phyloP scores from a whole-genome alignment of 2,329 filamentous ascomycete species.

The Xylariaceae sp. region DNA sequence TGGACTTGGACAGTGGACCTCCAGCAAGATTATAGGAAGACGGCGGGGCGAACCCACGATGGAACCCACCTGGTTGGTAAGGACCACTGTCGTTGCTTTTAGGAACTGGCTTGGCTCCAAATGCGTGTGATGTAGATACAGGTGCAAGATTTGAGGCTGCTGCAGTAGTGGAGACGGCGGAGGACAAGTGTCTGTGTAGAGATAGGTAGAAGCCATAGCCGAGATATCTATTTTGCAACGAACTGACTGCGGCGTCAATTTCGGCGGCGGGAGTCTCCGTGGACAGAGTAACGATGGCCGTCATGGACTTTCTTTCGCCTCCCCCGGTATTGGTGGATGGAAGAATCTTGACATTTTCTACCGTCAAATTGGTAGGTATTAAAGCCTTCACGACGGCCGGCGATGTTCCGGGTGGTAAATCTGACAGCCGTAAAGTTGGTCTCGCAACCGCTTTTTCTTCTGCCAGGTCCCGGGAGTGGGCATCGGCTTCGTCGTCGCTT shows the following conservation, averaged over 20 bases:
- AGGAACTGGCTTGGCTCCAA: slow-evolving; percentile 66
- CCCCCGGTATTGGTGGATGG: slow-evolving; percentile 46
- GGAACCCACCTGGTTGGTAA: slow-evolving; percentile 40
- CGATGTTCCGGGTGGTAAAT: slow-evolving; percentile 55
- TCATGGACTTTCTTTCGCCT: slow-evolving; percentile 63
- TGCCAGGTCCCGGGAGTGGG: slow-evolving; percentile 40
- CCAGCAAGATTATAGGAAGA: slow-evolving; percentile 54
- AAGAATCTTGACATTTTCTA: slow-evolving; percentile 70
- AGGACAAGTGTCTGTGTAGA: slow-evolving; percentile 77
- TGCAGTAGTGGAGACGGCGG: slow-evolving; percentile 54
- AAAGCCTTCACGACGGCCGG: slow-evolving; percentile 55
- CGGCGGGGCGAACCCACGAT: slow-evolving; percentile 69
- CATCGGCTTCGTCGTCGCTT: slow-evolving; percentile 53
- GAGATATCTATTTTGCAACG: slow-evolving; percentile 75
- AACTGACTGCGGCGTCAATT: slow-evolving; percentile 73
- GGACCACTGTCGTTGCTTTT: slow-evolving; percentile 35
- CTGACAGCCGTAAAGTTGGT: slow-evolving; percentile 57
- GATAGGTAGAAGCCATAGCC: slow-evolving; percentile 79
- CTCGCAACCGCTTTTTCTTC: slow-evolving; percentile 57
- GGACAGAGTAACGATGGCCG: slow-evolving; percentile 75
- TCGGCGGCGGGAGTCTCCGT: slow-evolving; percentile 77
- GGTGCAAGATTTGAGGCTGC: slow-evolving; percentile 35
- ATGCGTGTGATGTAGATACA: slow-evolving; percentile 58
- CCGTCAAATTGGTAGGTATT: slow-evolving; percentile 53
- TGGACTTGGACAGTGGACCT: slow-evolving; percentile 39